Evolutionary conservation across 2,329 filamentous ascomycete genomes (phyloP).

Genomic region (Chaetomiaceae sp.): DNA sequence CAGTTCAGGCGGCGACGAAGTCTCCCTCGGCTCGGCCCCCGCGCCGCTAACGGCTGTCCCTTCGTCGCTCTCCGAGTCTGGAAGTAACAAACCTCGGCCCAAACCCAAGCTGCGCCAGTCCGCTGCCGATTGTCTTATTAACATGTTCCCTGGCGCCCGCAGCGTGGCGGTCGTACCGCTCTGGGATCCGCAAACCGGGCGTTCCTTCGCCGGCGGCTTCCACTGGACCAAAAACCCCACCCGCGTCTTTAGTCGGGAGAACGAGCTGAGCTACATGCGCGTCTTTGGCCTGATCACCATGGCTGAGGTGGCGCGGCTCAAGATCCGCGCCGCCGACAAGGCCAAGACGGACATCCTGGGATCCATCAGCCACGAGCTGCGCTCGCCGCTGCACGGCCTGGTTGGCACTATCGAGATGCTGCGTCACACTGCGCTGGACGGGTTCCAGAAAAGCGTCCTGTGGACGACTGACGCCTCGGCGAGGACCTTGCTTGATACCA

Average conservation of each 20-base stretch:
- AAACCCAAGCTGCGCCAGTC: not conserved
- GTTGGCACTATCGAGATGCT: slow-evolving; percentile 49
- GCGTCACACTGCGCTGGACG: slow-evolving; percentile 43
- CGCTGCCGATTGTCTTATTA: not conserved
- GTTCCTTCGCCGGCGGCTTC: slow-evolving; percentile 46
- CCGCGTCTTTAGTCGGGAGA: slow-evolving; percentile 38
- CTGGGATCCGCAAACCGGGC: slow-evolving; percentile 35
- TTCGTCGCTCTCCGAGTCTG: too few relatives aligned
- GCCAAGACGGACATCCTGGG: slow-evolving; percentile 54
- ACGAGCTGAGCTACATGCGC: slow-evolving; percentile 45
- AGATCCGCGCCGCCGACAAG: slow-evolving; percentile 33
- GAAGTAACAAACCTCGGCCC: not conserved
- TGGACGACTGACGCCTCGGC: slow-evolving; percentile 46
- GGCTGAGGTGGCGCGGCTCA: slow-evolving; percentile 46
- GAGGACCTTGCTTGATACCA: slow-evolving; percentile 46
- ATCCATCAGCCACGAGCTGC: slow-evolving; percentile 55
- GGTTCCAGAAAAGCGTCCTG: slow-evolving; percentile 41
- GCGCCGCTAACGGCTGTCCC: not conserved
- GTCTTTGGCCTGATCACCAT: slow-evolving; percentile 51
- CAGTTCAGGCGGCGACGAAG: too few relatives aligned
- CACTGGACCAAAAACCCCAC: slow-evolving; percentile 40
- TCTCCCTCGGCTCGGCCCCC: slow-evolving; percentile 23
- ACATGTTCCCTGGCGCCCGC: slow-evolving; percentile 36
- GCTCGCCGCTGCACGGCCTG: slow-evolving; percentile 56
- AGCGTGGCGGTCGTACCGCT: slow-evolving; percentile 43